Conservation (phyloP, 441 rosid genomes). For the Populus hybrid region DNA sequence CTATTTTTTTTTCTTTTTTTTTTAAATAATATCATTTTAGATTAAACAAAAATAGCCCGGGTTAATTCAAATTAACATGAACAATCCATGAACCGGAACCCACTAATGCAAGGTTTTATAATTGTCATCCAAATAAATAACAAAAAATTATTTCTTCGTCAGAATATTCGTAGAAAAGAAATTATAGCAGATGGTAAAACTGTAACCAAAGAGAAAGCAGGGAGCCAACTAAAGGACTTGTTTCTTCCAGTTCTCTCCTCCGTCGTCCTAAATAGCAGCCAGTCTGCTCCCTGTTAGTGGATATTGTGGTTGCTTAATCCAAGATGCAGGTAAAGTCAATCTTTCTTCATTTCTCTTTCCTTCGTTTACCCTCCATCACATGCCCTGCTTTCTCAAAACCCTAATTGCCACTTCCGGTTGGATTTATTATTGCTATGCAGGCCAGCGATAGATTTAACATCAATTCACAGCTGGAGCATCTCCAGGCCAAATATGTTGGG, state of each 20-base stretch:
- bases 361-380: background rate
- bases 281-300: background rate
- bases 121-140: too few relatives aligned
- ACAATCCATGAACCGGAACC: too few relatives aligned
- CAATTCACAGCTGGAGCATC: slow-evolving; percentile 96
- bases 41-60: too few relatives aligned
- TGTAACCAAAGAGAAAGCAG: background rate
- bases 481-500: slow-evolving; percentile 94
- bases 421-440: slow-evolving; percentile 32
- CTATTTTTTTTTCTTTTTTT: too few relatives aligned
- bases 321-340: slow-evolving; percentile 16
- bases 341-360: background rate
- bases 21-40: too few relatives aligned
- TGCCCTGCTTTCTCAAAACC: background rate
- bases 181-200: background rate
- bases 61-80: too few relatives aligned
- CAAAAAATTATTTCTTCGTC: too few relatives aligned
- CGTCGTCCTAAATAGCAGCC: too few relatives aligned
- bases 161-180: too few relatives aligned
- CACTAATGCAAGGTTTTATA: too few relatives aligned
- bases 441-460: slow-evolving; percentile 98
- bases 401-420: background rate
- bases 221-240: background rate
- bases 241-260: background rate
- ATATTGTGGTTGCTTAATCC: background rate